Evolutionary conservation across 768 basidiomycete species (phyloP), one percentile per base, ranked within the genome.

Genomic region (Paxillus rubicundulus): DNA sequence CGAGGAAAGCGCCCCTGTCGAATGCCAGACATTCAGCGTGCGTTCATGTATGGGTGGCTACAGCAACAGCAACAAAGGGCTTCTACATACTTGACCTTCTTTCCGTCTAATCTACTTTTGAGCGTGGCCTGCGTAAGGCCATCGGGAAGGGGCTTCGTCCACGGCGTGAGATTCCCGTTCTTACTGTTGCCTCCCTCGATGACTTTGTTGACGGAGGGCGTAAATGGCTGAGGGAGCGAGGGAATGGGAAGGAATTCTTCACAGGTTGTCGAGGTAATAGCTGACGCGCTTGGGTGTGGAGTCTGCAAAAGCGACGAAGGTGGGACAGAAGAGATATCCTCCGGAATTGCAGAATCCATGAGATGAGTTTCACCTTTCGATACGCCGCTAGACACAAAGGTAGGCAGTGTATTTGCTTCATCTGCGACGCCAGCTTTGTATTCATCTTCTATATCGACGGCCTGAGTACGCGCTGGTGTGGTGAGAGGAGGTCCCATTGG

Each of bases 1-100:
- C 88, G 56, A 94, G 72, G 54, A 92, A 65, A 20, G 82, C 82
- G 7, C 86, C 86, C 71, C 87, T 87, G 20, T 63, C 44, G 20
- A 50, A 40, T 40, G 28, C 9, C n/a, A 14, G 10, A 9, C 33
- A 4, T n/a, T 43, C 33, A 55, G 47, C 46, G 8, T 17, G n/a
- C n/a, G 17, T 3, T 10, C 8, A 38, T 17, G 3, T 41, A 50
- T 57, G 17, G 61, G 57, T 32, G 55, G 51, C 43, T 45, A 27
- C 37, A 45, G 28, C 55, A 43, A 24, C 30, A 44, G 47, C 55
- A 20, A 38, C 50, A 21, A 14, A 32, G 30, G 40, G 7, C 16
- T 14, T 44, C 10, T 34, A 72, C 79, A 61, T 65, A 89, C 86
- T 87, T 89, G 62, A 82, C 71, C 69, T 86, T 86, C 75, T 87